Base-by-base conservation (phyloP, 495 filamentous ascomycete species). In the Neurospora sp. region DNA sequence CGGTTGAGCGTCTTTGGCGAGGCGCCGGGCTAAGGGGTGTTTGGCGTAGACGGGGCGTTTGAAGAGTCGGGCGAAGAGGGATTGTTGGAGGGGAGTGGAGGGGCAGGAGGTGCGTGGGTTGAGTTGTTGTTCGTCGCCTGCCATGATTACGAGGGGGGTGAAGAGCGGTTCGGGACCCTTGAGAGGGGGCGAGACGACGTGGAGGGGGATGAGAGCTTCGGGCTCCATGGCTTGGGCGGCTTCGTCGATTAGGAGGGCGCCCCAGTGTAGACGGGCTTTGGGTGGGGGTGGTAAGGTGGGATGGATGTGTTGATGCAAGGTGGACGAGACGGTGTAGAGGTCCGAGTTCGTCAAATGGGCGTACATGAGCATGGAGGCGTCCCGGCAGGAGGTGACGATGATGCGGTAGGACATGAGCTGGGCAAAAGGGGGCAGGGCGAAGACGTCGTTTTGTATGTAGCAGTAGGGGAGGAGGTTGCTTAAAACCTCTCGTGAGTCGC, bases 161-260 rank as follows among this genome's bases (percentile, higher is more conserved):
- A 81, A 79, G 39, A 72, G 66, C 1, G 54, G 54, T 3, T 78
- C 71, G 36, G 73, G 76, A 37, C 73, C 75, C n/a, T 78, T 73
- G 9, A 76, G 66, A n/a, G 86, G 87, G 21, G 87, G 86, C 39
- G 85, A 81, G 43, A 89, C 81, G 69, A 88, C 82, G 70, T 78
- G 78, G 17, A 89, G 76, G 38, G 87, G 84, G 42, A 88, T 79
- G 28, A 85, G 76, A 38, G 83, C 78, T 70, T 88, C 86, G 21
- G 86, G 83, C 78, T 89, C 88, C 40, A 82, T 87, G 11, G 86
- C 86, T 79, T 88, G 87, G 71, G 87, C 87, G 31, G 88, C 88
- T 80, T 89, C 87, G 75, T 89, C 87, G 62, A 89, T 80, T 4
- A 89, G 76, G 15, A 89, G 81, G 36, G 86, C 86, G 39, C 78